Conservation (phyloP, 306 rosid species). For the Dryas octopetala region DNA sequence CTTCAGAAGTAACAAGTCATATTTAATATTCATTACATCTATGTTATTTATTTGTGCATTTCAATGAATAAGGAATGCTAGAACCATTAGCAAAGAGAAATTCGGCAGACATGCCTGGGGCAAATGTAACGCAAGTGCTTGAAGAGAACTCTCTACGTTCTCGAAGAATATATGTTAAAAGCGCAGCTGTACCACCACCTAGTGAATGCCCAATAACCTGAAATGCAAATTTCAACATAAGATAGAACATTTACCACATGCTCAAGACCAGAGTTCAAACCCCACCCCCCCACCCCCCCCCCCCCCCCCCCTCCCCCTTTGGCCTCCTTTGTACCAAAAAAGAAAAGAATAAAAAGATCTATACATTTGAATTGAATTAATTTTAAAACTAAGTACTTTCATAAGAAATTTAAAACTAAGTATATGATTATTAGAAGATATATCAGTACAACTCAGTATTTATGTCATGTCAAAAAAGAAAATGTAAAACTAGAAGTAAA, state of each 20-base stretch:
- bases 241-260: background rate
- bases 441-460: too few species aligned
- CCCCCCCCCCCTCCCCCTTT: too few species aligned
- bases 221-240: constrained; percentile 21
- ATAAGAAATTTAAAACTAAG: too few species aligned
- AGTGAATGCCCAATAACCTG: constrained; percentile 97
- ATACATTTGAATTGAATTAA: background rate
- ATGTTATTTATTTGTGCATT: background rate
- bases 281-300: too few species aligned
- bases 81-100: constrained; percentile 6
- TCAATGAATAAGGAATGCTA: background rate
- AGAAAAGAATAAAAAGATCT: background rate
- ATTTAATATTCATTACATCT: background rate
- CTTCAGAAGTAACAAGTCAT: background rate
- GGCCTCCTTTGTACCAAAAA: too few species aligned
- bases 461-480: too few species aligned
- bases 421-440: too few species aligned
- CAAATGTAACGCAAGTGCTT: constrained; percentile 76
- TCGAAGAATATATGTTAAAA: constrained; percentile 84
- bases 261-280: too few species aligned
- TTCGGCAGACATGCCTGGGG: constrained; percentile 69
- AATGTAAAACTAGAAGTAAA: background rate
- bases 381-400: background rate
- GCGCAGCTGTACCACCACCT: constrained; percentile 98
- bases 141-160: constrained; percentile 80